Evolutionary conservation across 2,329 filamentous ascomycete species (phyloP), one percentile per base, ranked within the genome.

Genomic region (Coniochaeta pulveracea): DNA sequence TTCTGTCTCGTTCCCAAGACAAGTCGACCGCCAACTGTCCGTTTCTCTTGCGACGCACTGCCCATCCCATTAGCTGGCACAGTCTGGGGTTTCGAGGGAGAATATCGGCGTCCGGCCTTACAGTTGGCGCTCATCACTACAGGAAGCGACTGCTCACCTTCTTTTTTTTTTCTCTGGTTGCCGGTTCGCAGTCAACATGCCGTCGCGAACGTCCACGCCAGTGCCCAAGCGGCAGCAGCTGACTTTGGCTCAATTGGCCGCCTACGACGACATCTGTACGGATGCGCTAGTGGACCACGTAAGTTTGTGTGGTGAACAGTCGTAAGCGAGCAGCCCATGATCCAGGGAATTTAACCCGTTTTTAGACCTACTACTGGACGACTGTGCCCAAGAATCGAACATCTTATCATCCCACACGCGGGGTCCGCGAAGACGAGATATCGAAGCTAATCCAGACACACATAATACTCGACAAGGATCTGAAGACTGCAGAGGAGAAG

Each of bases 241-340:
- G 47, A 94, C 86, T 6, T 67, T 96, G 46, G 77, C 80, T 39
- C 88, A 93, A 65, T 64, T 98, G 48, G 81, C 86, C 19, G 80
- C 81, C 32, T 96, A 96, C 63, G 91, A 98, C 61, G 91, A 98
- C 58, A 79, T 96, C 43, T 67, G 93, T 41, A 98, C 91, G 6
- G 91, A 98, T 69, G 83, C 85, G 45, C 76, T 98, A 34, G 79
- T 98, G 40, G 91, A 98, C 59, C 85, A 89, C 62, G 89, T 95
- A 71, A 60, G 82, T 70, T 14, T 8, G 24, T 10, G 10, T 14
- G 15, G 33, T 4, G 10, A 34, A 12, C 18, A 6, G 10, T 17
- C 18, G 12, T n/a, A n/a, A n/a, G n/a, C n/a, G n/a, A n/a, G n/a
- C n/a, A n/a, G n/a, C 17, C 14, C 10, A 19, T 36, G 38, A 18